These are phyloP conservation scores for Geranomyces michiganensis DNA, from an alignment of 192 early-diverging fungal species.

Conservation along the genomic window DNA sequence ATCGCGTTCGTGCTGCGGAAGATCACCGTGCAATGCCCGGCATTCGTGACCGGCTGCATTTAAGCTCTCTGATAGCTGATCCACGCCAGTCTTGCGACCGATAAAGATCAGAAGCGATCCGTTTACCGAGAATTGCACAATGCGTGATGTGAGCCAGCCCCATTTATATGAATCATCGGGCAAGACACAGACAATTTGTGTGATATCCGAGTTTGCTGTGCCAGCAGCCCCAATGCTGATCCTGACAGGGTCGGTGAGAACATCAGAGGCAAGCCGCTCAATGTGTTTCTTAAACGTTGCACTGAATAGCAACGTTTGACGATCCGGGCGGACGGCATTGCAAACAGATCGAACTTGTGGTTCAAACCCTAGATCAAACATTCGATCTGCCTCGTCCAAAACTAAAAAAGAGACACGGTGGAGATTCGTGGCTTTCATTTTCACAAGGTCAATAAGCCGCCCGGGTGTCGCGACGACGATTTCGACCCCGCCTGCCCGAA, in stretches of 20 bases:
- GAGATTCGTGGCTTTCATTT: constrained; percentile 85
- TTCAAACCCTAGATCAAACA: constrained; percentile 66
- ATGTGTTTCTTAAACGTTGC: constrained; percentile 77
- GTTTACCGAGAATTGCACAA: constrained; percentile 56
- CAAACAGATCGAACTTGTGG: constrained; percentile 80
- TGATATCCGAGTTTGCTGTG: constrained; percentile 75
- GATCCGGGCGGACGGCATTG: constrained; percentile 77
- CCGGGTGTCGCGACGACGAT: constrained; percentile 86
- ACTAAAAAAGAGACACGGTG: constrained; percentile 65
- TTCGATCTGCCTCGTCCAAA: constrained; percentile 58
- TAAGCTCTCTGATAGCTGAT: constrained; percentile 68
- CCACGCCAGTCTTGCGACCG: constrained; percentile 70
- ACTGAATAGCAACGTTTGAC: constrained; percentile 80
- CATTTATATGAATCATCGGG: constrained; percentile 72
- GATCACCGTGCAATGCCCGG: constrained; percentile 75
- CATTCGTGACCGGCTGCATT: constrained; percentile 59
- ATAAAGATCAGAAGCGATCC: constrained; percentile 82
- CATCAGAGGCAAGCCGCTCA: constrained; percentile 71
- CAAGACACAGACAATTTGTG: constrained; percentile 65
- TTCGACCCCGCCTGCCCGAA: constrained; percentile 69
- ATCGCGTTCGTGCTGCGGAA: constrained; percentile 77
- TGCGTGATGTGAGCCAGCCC: constrained; percentile 67
- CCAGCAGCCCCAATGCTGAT: constrained; percentile 74
- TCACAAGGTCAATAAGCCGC: constrained; percentile 83
- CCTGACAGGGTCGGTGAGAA: constrained; percentile 70